phyloP scores from a whole-genome alignment of 495 filamentous ascomycete species.

The Letharia lupina region DNA sequence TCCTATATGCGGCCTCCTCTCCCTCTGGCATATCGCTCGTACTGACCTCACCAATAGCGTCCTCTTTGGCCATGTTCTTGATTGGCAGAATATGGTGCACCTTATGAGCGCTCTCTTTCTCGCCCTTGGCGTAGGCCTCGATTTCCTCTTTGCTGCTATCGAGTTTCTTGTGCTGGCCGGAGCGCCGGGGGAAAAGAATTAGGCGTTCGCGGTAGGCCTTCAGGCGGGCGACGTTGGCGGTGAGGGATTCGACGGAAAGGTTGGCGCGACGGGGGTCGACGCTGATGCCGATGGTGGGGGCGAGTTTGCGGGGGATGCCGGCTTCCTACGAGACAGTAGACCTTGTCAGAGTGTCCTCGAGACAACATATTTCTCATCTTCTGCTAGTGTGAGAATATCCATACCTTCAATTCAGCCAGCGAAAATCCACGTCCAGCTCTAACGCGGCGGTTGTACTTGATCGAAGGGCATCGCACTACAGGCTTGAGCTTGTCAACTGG shows the following conservation, averaged over 20 bases:
- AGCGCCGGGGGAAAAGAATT: slow-evolving; percentile 95
- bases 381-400: slow-evolving; percentile 22
- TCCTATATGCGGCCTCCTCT: slow-evolving; percentile 75
- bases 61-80: slow-evolving; percentile 41
- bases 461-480: slow-evolving; percentile 83
- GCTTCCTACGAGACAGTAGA: slow-evolving; percentile 56
- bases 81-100: slow-evolving; percentile 59
- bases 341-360: slow-evolving; percentile 7
- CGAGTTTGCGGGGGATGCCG: slow-evolving; percentile 88
- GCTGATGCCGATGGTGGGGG: slow-evolving; percentile 89
- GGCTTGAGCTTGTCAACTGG: slow-evolving; percentile 95
- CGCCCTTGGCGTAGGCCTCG: slow-evolving; percentile 45
- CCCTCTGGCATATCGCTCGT: slow-evolving; percentile 68
- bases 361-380: neutral
- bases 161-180: slow-evolving; percentile 80
- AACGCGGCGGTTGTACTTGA: slow-evolving; percentile 99
- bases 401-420: slow-evolving; percentile 93
- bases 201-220: slow-evolving; percentile 90
- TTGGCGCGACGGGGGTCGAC: slow-evolving; percentile 95
- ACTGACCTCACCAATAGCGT: slow-evolving; percentile 67
- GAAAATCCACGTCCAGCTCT: slow-evolving; percentile 96
- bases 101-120: slow-evolving; percentile 52
- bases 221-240: slow-evolving; percentile 89
- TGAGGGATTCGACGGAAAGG: slow-evolving; percentile 86
- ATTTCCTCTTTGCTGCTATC: slow-evolving; percentile 84